Evolutionary conservation across 169 alveolate genomes (phyloP).

Genomic region (Perkinsus olseni): DNA sequence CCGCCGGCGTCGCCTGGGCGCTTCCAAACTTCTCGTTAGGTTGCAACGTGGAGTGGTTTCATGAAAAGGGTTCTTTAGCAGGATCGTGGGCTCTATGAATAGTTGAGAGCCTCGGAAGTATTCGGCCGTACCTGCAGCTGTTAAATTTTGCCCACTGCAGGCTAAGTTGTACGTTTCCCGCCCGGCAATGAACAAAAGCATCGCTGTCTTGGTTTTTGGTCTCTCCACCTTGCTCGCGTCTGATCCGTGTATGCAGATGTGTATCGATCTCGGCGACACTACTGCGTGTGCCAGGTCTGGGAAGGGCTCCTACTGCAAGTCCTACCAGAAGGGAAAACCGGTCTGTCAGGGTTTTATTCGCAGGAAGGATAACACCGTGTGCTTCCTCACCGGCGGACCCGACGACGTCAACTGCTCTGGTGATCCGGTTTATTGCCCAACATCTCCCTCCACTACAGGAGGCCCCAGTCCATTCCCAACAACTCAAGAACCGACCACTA

Average conservation of each 20-base stretch:
- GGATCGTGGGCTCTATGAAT: too few species aligned
- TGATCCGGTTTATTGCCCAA: not conserved
- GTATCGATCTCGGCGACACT: not conserved
- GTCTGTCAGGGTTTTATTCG: not conserved
- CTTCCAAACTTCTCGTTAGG: too few species aligned
- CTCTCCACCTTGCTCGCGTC: not conserved
- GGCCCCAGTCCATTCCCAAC: not conserved
- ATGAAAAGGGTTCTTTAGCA: too few species aligned
- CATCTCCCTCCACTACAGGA: not conserved
- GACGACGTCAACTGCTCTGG: not conserved
- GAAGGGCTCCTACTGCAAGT: not conserved
- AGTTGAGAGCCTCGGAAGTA: too few species aligned
- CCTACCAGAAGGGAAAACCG: not conserved
- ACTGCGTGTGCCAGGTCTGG: not conserved
- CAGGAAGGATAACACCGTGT: not conserved
- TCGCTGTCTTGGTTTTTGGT: too few species aligned
- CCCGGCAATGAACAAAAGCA: too few species aligned
- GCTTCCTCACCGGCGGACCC: not conserved
- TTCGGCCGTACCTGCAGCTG: too few species aligned
- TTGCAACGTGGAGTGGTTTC: too few species aligned
- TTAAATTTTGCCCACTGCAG: too few species aligned
- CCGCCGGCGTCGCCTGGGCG: too few species aligned
- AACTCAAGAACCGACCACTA: not conserved
- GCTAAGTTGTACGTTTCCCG: too few species aligned
- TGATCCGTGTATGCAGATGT: not conserved